Conservation (phyloP, 345 rosid genomes). For the Eucalyptus shirleyi region DNA sequence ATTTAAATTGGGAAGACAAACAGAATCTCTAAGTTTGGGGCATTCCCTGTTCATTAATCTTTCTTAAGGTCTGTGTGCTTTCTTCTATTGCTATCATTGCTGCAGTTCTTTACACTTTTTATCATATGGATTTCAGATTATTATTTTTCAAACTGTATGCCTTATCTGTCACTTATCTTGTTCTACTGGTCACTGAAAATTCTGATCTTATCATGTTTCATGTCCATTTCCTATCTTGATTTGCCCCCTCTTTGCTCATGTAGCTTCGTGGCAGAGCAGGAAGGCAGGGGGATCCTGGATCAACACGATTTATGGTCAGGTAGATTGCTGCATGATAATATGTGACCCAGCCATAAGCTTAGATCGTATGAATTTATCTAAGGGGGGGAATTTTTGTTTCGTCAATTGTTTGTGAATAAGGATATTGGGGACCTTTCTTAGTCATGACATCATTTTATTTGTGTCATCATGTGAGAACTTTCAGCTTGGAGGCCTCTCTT, state of each 20-base stretch:
- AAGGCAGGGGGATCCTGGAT: conserved; percentile 98
- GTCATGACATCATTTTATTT: not conserved
- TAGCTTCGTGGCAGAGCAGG: conserved; percentile 99
- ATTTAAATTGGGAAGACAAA: not conserved
- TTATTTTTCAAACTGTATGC: not conserved
- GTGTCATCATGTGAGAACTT: not conserved
- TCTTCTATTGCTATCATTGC: not conserved
- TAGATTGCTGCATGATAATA: conserved; percentile 1
- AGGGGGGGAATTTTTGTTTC: not conserved
- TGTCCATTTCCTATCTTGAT: not conserved
- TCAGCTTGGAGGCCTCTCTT: not conserved
- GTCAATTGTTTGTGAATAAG: not conserved
- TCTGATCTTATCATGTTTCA: not conserved
- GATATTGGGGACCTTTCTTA: not conserved
- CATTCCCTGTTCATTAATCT: not conserved
- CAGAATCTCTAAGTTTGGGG: not conserved
- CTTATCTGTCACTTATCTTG: not conserved
- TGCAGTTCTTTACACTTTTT: not conserved
- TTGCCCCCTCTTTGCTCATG: not conserved
- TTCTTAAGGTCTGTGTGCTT: not conserved
- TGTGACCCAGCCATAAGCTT: not conserved
- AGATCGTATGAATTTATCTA: not conserved
- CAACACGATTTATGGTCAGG: conserved; percentile 97
- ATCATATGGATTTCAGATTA: not conserved
- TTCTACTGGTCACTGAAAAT: not conserved